Evolutionary conservation across 2,329 filamentous ascomycete species (phyloP).

Genomic region (Colletotrichum sp.): DNA sequence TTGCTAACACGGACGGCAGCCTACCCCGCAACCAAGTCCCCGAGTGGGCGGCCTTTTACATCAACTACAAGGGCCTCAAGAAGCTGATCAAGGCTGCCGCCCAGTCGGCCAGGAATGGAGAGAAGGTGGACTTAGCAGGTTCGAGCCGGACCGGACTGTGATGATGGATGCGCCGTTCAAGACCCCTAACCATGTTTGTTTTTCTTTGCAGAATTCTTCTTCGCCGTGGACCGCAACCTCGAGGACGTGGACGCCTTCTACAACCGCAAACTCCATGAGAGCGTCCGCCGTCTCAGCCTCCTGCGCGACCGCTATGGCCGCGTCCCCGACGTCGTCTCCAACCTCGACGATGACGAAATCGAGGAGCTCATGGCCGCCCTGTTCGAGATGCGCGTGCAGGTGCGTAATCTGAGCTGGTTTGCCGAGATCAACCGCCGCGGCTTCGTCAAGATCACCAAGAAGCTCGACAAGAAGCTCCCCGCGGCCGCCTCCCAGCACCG

Average conservation of each 20-base stretch:
- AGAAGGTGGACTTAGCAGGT: conserved; percentile 90
- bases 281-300: conserved; percentile 81
- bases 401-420: conserved; percentile 96
- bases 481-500: conserved; percentile 78
- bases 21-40: conserved; percentile 84
- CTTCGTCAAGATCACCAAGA: conserved; percentile 99
- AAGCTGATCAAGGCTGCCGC: conserved; percentile 88
- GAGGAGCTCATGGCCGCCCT: conserved; percentile 91
- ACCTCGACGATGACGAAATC: conserved; percentile 84
- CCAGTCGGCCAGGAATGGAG: conserved; percentile 68
- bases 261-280: conserved; percentile 92
- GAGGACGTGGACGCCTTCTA: conserved; percentile 97
- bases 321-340: conserved; percentile 69
- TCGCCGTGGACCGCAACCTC: conserved; percentile 93
- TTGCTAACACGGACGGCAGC: conserved; percentile 41
- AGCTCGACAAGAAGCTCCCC: conserved; percentile 93
- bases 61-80: conserved; percentile 92
- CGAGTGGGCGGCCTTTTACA: conserved; percentile 84
- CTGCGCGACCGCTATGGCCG: conserved; percentile 88
- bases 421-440: conserved; percentile 94
- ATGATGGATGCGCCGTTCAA: conserved; percentile 28
- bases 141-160: conserved; percentile 37
- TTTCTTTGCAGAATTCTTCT: conserved; percentile 82
- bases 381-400: conserved; percentile 83
- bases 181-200: conserved; percentile 37